A percentile compares a stretch with the other conserved stretches of the same genome.
phyloP scores from a whole-genome alignment of 768 basidiomycete species.

The Mycena rosella region DNA sequence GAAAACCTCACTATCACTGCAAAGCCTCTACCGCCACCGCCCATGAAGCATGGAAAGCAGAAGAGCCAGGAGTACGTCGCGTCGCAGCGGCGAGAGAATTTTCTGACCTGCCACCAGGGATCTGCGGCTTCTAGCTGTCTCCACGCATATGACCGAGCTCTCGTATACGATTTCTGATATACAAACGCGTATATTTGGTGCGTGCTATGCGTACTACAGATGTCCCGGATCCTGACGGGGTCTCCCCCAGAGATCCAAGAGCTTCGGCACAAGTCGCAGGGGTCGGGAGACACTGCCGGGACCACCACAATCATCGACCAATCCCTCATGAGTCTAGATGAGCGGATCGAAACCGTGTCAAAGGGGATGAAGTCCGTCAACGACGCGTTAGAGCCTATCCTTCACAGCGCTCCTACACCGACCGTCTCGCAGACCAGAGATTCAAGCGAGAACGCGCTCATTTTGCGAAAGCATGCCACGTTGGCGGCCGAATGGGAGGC shows the following conservation, averaged over 20 bases:
- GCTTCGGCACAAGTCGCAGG: conserved; percentile 87
- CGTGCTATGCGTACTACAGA: conserved; percentile 35
- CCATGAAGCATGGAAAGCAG: conserved; percentile 63
- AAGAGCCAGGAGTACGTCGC: conserved; percentile 77
- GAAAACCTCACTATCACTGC: conserved; percentile 82
- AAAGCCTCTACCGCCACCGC: conserved; percentile 58
- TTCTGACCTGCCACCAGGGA: conserved; percentile 62
- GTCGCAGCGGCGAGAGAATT: conserved; percentile 34
- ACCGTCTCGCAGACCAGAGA: conserved; percentile 55
- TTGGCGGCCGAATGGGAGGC: conserved; percentile 85
- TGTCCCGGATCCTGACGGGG: conserved; percentile 19
- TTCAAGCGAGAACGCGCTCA: conserved; percentile 57
- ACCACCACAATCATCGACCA: conserved; percentile 84
- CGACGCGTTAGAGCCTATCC: conserved; percentile 73
- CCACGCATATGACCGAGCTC: conserved; percentile 89
- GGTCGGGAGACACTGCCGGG: conserved; percentile 65
- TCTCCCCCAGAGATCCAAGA: conserved; percentile 86
- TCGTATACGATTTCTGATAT: conserved; percentile 91
- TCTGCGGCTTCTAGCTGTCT: conserved; percentile 80
- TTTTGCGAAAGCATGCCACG: conserved; percentile 81
- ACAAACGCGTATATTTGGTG: conserved; percentile 92
- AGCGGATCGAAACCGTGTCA: conserved; percentile 79
- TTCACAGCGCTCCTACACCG: conserved; percentile 62
- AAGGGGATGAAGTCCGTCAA: conserved; percentile 78
- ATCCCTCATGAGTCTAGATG: conserved; percentile 83